A percentile compares a stretch with the other conserved stretches of the same genome.
Conservation (phyloP, 1,284 basidiomycete species). For the Ustilago crameri region DNA sequence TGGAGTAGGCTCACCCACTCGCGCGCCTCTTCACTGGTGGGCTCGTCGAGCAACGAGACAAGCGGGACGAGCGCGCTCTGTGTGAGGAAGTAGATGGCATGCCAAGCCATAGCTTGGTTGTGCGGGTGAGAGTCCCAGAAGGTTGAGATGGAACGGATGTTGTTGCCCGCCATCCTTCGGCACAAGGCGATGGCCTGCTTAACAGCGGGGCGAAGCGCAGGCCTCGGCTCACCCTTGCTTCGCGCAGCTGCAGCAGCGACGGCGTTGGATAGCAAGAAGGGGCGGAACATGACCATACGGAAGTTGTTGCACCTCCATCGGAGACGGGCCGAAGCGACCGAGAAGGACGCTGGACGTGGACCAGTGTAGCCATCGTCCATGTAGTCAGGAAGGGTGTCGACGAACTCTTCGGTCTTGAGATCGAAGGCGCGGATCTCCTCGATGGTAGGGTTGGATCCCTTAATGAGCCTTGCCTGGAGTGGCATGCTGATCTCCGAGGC, state of each 20-base stretch:
- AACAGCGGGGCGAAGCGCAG: conserved; percentile 39
- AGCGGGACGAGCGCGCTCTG: conserved; percentile 51
- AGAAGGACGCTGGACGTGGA: conserved; percentile 40
- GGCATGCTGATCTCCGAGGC: conserved; percentile 50
- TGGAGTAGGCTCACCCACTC: conserved; percentile 39
- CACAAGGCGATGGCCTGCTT: conserved; percentile 51
- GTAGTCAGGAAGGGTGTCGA: conserved; percentile 44
- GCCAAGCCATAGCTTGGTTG: conserved; percentile 54
- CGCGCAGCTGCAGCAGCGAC: conserved; percentile 44
- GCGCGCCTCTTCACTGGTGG: conserved; percentile 29
- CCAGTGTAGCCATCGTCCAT: conserved; percentile 39
- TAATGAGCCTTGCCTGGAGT: conserved; percentile 40
- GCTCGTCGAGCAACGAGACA: conserved; percentile 47
- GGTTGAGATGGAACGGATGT: conserved; percentile 46
- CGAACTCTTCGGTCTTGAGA: conserved; percentile 45
- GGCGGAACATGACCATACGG: conserved; percentile 54
- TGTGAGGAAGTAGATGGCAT: conserved; percentile 49
- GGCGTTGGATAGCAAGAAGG: conserved; percentile 47
- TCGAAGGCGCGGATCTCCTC: conserved; percentile 50
- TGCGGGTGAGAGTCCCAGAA: conserved; percentile 51
- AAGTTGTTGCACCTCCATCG: conserved; percentile 54
- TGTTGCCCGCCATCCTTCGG: conserved; percentile 44
- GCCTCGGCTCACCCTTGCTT: conserved; percentile 29
- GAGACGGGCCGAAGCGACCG: conserved; percentile 39
- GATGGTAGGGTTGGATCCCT: conserved; percentile 40